Conservation (phyloP, 2,329 filamentous ascomycete species). For the Colletotrichum sojae region DNA sequence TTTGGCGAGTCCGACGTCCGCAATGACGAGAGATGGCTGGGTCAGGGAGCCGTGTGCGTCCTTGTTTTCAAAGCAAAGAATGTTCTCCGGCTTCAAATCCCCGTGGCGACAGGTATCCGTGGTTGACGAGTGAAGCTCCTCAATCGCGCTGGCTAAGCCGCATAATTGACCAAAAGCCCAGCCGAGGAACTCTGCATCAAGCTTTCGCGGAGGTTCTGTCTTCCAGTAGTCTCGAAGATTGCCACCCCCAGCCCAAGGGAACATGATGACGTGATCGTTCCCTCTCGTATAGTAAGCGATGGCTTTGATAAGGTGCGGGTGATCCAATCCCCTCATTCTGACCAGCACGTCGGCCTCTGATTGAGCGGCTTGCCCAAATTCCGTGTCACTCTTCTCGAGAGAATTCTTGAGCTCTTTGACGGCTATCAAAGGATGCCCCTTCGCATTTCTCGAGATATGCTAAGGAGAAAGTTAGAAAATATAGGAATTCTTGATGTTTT, state of each 20-base stretch:
- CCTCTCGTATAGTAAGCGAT: not conserved
- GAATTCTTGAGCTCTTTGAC: not conserved
- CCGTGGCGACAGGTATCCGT: conserved; percentile 3
- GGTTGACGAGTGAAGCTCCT: not conserved
- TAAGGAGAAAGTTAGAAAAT: not conserved
- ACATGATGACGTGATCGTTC: not conserved
- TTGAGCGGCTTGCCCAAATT: not conserved
- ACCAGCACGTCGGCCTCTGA: not conserved
- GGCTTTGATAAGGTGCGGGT: conserved; percentile 8
- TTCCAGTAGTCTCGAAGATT: conserved; percentile 29
- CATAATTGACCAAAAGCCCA: conserved; percentile 6
- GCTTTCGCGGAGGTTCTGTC: not conserved
- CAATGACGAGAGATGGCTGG: conserved; percentile 9
- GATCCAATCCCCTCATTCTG: not conserved
- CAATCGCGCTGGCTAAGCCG: conserved; percentile 9
- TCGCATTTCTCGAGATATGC: not conserved
- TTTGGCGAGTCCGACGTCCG: conserved; percentile 15
- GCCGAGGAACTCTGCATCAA: not conserved
- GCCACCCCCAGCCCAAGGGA: conserved; percentile 25
- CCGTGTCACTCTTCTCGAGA: not conserved
- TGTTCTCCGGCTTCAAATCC: conserved; percentile 33
- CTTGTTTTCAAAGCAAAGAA: conserved; percentile 12
- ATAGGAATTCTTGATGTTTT: too few species aligned
- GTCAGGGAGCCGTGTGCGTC: not conserved
- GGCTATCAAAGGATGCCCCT: not conserved